Conservation (phyloP, 106 monocot species). For the Acorus gramineus region DNA sequence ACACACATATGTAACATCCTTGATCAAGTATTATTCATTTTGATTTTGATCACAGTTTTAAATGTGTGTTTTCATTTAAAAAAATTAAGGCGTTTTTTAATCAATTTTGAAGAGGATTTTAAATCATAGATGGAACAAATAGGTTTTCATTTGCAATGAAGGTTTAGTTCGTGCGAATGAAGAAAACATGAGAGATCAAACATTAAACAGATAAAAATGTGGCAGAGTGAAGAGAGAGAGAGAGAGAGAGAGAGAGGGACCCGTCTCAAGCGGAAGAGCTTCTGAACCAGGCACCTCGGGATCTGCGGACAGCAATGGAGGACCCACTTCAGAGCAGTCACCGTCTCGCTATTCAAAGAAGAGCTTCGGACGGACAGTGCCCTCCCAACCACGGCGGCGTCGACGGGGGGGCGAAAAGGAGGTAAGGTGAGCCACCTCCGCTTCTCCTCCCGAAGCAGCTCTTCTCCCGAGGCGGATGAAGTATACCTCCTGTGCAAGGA, state of each 20-base stretch:
- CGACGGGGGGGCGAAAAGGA: constrained; percentile 29
- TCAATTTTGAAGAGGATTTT: no score
- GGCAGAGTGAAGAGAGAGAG: not conserved
- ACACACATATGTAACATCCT: no score
- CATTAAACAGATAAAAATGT: not conserved
- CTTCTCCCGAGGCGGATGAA: no score
- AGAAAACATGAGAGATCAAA: not conserved
- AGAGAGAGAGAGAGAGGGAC: constrained; percentile 7
- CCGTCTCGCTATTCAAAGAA: not conserved
- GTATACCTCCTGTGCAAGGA: no score
- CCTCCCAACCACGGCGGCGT: constrained; percentile 25
- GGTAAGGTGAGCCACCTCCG: constrained; percentile 57
- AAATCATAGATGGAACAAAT: constrained; percentile 5
- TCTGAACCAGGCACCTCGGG: constrained; percentile 64
- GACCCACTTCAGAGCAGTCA: constrained; percentile 79
- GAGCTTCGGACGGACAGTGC: constrained; percentile 7
- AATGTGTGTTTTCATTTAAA: no score
- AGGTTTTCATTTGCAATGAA: not conserved
- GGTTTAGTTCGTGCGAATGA: not conserved
- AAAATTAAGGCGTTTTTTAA: no score
- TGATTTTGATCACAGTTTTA: no score
- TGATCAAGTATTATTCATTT: no score
- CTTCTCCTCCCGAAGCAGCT: not conserved
- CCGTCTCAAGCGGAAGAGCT: constrained; percentile 89
- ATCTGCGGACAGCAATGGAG: constrained; percentile 66